Evolutionary conservation across 441 rosid species (phyloP), one percentile per base, ranked within the genome.

Genomic region (Sinapis alba): DNA sequence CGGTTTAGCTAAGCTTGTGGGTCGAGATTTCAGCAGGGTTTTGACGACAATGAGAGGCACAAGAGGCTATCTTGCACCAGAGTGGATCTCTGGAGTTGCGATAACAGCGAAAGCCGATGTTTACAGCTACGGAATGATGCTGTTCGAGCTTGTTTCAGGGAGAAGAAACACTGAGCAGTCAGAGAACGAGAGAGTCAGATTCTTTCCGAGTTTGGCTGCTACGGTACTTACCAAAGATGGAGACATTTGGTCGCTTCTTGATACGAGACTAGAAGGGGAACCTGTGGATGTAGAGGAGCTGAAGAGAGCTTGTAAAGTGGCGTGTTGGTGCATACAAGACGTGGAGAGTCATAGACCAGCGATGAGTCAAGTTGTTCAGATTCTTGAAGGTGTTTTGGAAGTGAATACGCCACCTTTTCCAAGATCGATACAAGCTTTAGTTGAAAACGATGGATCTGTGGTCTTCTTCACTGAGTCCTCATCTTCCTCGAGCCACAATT

Each of bases 41-140:
- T 82, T 89, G 20, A 88, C 93, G 7, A 90, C 92, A 16, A 83
- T 89, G 83, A 87, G 90, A 77, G 96, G 98, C 13, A 93, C 95
- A 9, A 84, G 92, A 80, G 95, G 98, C n/a, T 90, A 93, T 73
- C 85, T 90, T 13, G 97, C 90, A 2, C 95, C 91, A 0, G 97
- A 93, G 66, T 93, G 93, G 97, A 83, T 93, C 41, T 90, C 91
- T 0, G 93, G 97, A 18, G 90, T 89, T 6, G 89, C 95, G 10
- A 82, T 89, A 60, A 89, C 91, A 5, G 83, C 88, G 10, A 91
- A 91, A 75, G 91, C 93, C 0, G 94, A 91, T 69, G 96, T 93
- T 24, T 93, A 88, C 66, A 93, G 97, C 81, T 89, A 83, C 10
- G 97, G 98, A 11, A 91, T 93, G 96, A 85, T 87, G 94, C 78